Percentiles rank a stretch among this genome's conserved stretches.
These are phyloP conservation scores for Kondoa subrosea DNA, from an alignment of 768 basidiomycete species.

Conservation along the genomic window DNA sequence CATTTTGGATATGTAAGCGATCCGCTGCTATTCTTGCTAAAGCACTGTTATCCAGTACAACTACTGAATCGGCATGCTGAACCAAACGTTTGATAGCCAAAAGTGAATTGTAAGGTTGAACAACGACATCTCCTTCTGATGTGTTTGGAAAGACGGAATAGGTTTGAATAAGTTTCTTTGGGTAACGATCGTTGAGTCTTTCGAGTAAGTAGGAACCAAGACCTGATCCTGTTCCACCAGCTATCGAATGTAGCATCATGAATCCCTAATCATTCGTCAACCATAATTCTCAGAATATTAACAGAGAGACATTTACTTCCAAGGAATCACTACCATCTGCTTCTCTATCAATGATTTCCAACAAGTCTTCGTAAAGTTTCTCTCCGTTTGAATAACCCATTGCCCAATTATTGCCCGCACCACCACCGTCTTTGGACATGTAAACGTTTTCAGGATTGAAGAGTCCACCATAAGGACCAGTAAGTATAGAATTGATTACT, in stretches of 20 bases:
- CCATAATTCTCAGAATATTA: not conserved
- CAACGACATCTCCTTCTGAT: conserved; percentile 78
- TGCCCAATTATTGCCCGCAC: conserved; percentile 79
- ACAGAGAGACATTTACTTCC: conserved; percentile 44
- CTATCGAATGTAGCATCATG: conserved; percentile 97
- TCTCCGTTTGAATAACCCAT: conserved; percentile 55
- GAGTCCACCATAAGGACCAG: conserved; percentile 65
- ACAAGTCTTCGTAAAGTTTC: conserved; percentile 73
- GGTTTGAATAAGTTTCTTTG: conserved; percentile 96
- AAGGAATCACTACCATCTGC: conserved; percentile 93
- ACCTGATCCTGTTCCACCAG: conserved; percentile 94
- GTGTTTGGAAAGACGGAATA: conserved; percentile 96
- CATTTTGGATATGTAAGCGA: conserved; percentile 57
- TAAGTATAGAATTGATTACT: conserved; percentile 86
- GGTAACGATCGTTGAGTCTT: conserved; percentile 89
- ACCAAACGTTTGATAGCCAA: conserved; percentile 82
- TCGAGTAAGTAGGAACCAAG: conserved; percentile 96
- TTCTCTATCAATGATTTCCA: conserved; percentile 98
- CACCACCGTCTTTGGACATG: conserved; percentile 89
- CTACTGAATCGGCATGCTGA: conserved; percentile 91
- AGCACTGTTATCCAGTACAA: conserved; percentile 92
- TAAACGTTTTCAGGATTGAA: conserved; percentile 99
- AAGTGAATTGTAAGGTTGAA: conserved; percentile 93
- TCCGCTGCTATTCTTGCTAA: conserved; percentile 83
- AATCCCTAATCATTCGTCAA: conserved; percentile 52